Conservation (phyloP, 73 alveolate genomes). For the Tetrahymena borealis region DNA sequence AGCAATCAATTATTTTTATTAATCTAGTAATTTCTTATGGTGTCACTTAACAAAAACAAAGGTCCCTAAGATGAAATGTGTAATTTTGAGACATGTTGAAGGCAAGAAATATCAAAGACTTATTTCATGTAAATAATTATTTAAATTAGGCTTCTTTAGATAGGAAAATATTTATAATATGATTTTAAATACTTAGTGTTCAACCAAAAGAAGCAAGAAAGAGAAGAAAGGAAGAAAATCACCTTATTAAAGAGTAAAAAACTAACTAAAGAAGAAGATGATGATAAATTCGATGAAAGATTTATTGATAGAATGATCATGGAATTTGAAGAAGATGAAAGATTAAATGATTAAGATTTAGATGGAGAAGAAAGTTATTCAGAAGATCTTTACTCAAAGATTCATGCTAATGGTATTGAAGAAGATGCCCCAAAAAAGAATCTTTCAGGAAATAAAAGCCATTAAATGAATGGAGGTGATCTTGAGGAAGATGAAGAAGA, state of each 20-base stretch:
- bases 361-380: not conserved
- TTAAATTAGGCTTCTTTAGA: too few relatives aligned
- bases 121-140: not conserved
- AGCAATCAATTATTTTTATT: not conserved
- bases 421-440: not conserved
- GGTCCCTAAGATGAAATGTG: not conserved
- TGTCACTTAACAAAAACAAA: not conserved
- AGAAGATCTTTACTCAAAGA: not conserved
- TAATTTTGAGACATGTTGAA: not conserved
- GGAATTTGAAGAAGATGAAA: not conserved
- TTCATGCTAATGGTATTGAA: not conserved
- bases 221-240: not conserved
- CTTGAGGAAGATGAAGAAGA: not conserved
- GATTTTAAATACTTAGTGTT: not conserved
- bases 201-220: not conserved
- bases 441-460: not conserved
- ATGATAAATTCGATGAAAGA: not conserved
- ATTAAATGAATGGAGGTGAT: not conserved
- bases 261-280: not conserved
- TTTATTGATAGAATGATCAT: not conserved
- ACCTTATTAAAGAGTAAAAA: not conserved
- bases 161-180: not conserved
- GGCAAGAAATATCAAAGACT: not conserved
- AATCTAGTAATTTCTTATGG: not conserved
- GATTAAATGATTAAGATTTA: not conserved